These are phyloP conservation scores for Cenchrus fungigraminus DNA, from an alignment of 176 grass and related monocot species.

Conservation along the genomic window DNA sequence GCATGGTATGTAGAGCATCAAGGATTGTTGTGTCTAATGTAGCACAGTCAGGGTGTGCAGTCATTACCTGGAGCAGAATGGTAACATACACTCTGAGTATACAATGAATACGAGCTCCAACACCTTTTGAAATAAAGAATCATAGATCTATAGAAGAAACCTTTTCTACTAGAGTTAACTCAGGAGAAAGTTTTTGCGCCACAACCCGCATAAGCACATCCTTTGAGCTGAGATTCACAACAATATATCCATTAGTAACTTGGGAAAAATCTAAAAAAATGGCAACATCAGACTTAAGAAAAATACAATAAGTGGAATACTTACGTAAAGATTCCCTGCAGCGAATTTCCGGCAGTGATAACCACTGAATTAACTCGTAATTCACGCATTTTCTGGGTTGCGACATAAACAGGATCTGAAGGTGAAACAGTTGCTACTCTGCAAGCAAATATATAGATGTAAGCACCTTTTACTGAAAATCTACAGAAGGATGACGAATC, in stretches of 20 bases:
- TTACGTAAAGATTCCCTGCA: constrained; percentile 95
- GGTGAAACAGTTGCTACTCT: constrained; percentile 80
- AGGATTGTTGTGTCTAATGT: constrained; percentile 88
- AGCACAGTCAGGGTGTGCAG: constrained; percentile 73
- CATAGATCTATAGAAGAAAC: constrained; percentile 45
- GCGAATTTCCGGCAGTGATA: constrained; percentile 67
- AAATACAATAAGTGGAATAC: constrained; percentile 25
- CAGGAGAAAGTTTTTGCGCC: constrained; percentile 84
- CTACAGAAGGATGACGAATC: constrained; percentile 21
- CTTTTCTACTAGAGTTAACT: constrained; percentile 97
- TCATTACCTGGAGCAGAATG: constrained; percentile 82
- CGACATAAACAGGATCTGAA: constrained; percentile 90
- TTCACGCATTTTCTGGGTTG: constrained; percentile 82
- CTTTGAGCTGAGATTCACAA: constrained; percentile 75
- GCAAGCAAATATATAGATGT: constrained; percentile 42
- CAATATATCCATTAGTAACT: constrained; percentile 32
- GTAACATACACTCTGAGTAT: constrained; percentile 26
- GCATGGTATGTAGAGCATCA: constrained; percentile 93
- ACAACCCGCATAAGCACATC: constrained; percentile 98
- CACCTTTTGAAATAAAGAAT: constrained; percentile 29
- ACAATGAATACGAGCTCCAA: constrained; percentile 26
- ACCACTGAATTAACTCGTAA: constrained; percentile 81
- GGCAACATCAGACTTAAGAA: neutral
- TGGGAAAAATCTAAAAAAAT: neutral
- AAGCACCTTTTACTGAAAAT: constrained; percentile 18